These are phyloP conservation scores for Ceratorhiza oryzae-sativae DNA, from an alignment of 1,284 basidiomycete species.

Conservation along the genomic window DNA sequence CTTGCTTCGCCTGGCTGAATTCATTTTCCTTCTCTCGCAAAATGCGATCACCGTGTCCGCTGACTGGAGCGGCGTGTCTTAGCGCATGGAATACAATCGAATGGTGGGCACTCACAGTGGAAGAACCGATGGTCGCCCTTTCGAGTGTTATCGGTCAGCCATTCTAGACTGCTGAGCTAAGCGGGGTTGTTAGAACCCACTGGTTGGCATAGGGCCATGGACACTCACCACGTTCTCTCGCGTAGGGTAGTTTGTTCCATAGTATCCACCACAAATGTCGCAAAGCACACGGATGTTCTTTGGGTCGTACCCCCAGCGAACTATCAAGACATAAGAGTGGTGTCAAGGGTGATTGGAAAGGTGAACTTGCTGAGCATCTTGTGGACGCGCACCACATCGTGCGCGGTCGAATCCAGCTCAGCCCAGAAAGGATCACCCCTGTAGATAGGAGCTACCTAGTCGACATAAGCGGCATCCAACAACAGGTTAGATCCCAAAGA, in stretches of 20 bases:
- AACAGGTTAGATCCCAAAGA: background rate
- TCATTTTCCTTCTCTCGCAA: background rate
- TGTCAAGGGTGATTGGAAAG: background rate
- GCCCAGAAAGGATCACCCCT: background rate
- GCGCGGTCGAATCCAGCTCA: background rate
- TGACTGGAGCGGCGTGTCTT: background rate
- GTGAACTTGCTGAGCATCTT: background rate
- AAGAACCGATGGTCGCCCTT: slow-evolving; percentile 2
- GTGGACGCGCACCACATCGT: background rate
- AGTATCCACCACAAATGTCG: slow-evolving; percentile 1
- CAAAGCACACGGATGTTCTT: slow-evolving; percentile 5
- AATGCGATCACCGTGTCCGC: slow-evolving; percentile 7
- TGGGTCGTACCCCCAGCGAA: background rate
- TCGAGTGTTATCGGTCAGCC: background rate
- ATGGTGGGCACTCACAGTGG: background rate
- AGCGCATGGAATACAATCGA: background rate
- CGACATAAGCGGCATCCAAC: background rate
- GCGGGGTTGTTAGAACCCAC: background rate
- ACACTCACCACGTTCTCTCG: background rate
- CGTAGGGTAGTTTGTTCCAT: background rate
- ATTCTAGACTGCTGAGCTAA: background rate
- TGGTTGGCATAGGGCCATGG: background rate
- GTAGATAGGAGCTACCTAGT: background rate
- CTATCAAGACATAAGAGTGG: background rate
- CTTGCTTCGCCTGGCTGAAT: background rate